Percentiles rank a stretch among this genome's conserved stretches.
These are phyloP conservation scores for Kalaharituber pfeilii DNA, from an alignment of 2,329 filamentous ascomycete genomes.

Conservation along the genomic window DNA sequence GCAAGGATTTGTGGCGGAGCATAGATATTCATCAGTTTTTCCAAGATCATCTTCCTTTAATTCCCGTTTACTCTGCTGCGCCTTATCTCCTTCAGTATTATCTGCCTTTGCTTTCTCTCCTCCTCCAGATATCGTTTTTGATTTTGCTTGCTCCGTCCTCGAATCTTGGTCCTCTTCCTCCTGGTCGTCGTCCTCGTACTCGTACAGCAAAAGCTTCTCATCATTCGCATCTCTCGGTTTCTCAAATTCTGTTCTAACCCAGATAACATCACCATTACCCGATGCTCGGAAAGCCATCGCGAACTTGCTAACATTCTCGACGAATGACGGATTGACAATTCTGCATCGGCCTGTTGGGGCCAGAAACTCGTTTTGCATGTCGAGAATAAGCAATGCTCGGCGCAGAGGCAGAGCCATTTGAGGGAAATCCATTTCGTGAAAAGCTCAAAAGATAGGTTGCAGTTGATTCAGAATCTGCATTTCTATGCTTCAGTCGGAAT, in stretches of 20 bases:
- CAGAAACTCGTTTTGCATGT: slow-evolving; percentile 42
- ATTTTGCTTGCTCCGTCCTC: slow-evolving; percentile 21
- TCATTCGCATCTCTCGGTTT: slow-evolving; percentile 41
- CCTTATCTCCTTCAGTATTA: slow-evolving; percentile 27
- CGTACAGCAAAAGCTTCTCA: slow-evolving; percentile 31
- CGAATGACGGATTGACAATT: background rate
- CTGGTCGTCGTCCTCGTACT: slow-evolving; percentile 23
- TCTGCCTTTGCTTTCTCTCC: slow-evolving; percentile 24
- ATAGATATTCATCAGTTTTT: slow-evolving; percentile 16
- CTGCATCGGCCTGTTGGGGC: background rate
- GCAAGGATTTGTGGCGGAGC: slow-evolving; percentile 13
- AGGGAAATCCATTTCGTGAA: too few species aligned
- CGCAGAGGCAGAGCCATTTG: slow-evolving; percentile 24
- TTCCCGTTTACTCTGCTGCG: slow-evolving; percentile 34
- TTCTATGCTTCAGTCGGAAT: too few species aligned
- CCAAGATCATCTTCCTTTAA: slow-evolving; percentile 23
- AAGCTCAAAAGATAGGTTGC: too few species aligned
- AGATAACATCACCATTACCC: slow-evolving; percentile 56
- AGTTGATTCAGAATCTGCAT: too few species aligned
- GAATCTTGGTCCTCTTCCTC: slow-evolving; percentile 61
- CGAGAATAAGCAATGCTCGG: slow-evolving; percentile 62
- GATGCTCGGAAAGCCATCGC: slow-evolving; percentile 27
- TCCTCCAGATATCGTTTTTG: too few species aligned
- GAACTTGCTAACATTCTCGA: background rate
- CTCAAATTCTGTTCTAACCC: slow-evolving; percentile 63